Percentiles rank a stretch among this genome's conserved stretches.
Evolutionary conservation across 2,329 filamentous ascomycete species (phyloP).

Genomic region (Furcasterigmium sp.): DNA sequence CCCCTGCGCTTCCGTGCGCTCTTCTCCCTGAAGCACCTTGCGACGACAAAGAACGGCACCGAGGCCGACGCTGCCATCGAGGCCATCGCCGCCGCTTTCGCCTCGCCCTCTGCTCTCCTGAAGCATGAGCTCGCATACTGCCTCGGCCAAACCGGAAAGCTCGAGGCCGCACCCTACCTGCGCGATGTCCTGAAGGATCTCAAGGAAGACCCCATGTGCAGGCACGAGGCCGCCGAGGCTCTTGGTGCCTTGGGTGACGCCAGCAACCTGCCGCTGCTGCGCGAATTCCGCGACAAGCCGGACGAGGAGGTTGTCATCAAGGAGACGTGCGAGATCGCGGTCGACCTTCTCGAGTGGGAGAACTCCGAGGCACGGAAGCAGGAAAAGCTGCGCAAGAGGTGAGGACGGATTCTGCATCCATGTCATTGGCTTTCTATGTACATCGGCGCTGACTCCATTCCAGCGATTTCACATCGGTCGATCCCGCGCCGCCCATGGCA

Average conservation of each 20-base stretch:
- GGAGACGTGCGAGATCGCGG: conserved; percentile 95
- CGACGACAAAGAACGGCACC: conserved; percentile 60
- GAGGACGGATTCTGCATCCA: conserved; percentile 18
- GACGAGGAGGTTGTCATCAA: conserved; percentile 76
- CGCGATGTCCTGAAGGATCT: conserved; percentile 69
- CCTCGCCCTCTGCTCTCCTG: conserved; percentile 79
- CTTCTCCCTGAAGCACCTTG: conserved; percentile 94
- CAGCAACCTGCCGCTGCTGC: conserved; percentile 68
- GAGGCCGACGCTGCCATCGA: conserved; percentile 56
- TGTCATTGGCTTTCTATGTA: too few species aligned
- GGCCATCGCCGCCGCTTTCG: conserved; percentile 84
- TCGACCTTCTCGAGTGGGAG: conserved; percentile 92
- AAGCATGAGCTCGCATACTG: conserved; percentile 99
- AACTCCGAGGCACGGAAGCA: conserved; percentile 64
- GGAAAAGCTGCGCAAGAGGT: conserved; percentile 82
- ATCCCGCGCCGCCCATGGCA: conserved; percentile 86
- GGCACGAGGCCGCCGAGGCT: conserved; percentile 94
- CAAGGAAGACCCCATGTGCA: conserved; percentile 88
- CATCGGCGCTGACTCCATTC: conserved; percentile 4
- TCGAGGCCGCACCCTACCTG: conserved; percentile 67
- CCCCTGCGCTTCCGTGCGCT: conserved; percentile 90
- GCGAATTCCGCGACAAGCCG: conserved; percentile 65
- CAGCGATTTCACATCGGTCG: conserved; percentile 92
- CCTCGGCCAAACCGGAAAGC: conserved; percentile 81
- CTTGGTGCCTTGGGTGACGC: conserved; percentile 79